Percentiles rank a stretch among this genome's conserved stretches.
These are phyloP conservation scores for Paxillus ammoniavirescens DNA, from an alignment of 768 basidiomycete species.

Conservation along the genomic window DNA sequence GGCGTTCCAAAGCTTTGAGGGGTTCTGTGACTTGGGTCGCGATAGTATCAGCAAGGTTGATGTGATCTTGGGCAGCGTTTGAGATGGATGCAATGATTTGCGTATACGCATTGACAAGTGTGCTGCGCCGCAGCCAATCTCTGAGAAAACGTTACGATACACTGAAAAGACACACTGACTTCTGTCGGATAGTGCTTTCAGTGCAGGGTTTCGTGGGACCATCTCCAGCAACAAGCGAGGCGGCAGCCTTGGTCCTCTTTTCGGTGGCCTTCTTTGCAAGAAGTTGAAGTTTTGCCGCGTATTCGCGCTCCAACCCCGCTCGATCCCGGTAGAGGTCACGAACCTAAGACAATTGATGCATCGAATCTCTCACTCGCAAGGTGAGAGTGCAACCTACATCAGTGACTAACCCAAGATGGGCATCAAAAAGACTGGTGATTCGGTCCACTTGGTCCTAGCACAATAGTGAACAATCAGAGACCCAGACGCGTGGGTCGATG, in stretches of 20 bases:
- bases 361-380: neutral
- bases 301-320: constrained; percentile 72
- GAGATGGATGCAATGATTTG: constrained; percentile 62
- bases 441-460: constrained; percentile 71
- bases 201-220: constrained; percentile 65
- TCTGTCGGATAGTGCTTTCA: constrained; percentile 50
- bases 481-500: neutral
- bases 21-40: constrained; percentile 60
- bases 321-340: constrained; percentile 71
- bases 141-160: constrained; percentile 9
- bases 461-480: constrained; percentile 7
- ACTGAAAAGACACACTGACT: constrained; percentile 37
- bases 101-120: constrained; percentile 68
- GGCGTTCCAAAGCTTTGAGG: constrained; percentile 56
- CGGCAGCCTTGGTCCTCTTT: constrained; percentile 61
- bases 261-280: constrained; percentile 68
- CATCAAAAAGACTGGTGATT: constrained; percentile 54
- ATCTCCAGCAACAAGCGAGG: constrained; percentile 57
- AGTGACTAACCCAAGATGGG: constrained; percentile 59
- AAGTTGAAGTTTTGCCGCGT: constrained; percentile 66
- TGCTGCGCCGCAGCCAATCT: constrained; percentile 41
- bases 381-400: constrained; percentile 48
- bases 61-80: constrained; percentile 66
- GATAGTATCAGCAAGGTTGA: constrained; percentile 61
- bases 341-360: constrained; percentile 43